Evolutionary conservation across 345 rosid species (phyloP), one percentile per base, ranked within the genome.

Genomic region (Pistacia atlantica): DNA sequence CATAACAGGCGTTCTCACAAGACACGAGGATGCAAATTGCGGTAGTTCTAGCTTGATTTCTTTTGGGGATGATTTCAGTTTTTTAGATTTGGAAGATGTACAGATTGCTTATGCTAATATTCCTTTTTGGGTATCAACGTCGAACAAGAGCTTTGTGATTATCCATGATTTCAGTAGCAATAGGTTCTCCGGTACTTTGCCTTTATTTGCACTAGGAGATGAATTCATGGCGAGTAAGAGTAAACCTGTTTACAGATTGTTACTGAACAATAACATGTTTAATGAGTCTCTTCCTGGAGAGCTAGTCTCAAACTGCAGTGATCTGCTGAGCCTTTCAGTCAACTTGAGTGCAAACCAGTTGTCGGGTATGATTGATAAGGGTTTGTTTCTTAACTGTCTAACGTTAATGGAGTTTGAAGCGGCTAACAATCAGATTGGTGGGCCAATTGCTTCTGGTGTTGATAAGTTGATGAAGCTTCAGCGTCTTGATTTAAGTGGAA

Each of bases 91-190:
- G 73, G 88, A 86, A 73, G 89, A 84, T 58, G 74, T 77, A 38
- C 78, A 49, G 79, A 68, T 67, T 71, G 87, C 80, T 31, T 74
- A 67, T 67, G 66, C 74, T 22, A 80, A 63, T 76, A 55, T 84
- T 78, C 83, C 82, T 45, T 33, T 73, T 61, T 75, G 80, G 89
- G 83, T 82, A 67, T 61, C 85, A 5, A 49, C 28, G 52, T 10
- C 46, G 11, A 77, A 67, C 25, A 79, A 73, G 5, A 76, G 52
- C 52, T 75, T 64, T 52, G 74, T 60, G 31, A 65, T 90, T 61
- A 56, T 75, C 69, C 90, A 88, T 77, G 94, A 90, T 82, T 88
- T 90, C 65, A 88, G 94, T 67, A 79, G 84, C 83, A 90, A 90
- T 80, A 76, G 79, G 42, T 86, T 90, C 73, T 4, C 38, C 66